Evolutionary conservation across 2,329 filamentous ascomycete species (phyloP), one percentile per base, ranked within the genome.

Genomic region (Colletotrichum higginsianum): DNA sequence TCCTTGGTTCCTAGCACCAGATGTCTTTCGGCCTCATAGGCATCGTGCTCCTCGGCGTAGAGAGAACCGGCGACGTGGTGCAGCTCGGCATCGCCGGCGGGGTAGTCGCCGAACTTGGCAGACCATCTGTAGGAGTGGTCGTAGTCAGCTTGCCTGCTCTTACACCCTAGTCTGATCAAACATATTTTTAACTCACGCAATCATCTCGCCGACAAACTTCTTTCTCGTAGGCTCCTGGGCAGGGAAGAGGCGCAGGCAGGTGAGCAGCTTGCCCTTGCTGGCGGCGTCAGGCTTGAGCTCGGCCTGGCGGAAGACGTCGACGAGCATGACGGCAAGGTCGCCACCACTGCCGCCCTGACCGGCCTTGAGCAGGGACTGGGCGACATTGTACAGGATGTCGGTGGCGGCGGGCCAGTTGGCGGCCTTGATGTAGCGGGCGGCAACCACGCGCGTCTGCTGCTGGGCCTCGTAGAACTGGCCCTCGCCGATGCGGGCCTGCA

Each of bases 391-490:
- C 75, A 99, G 89, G 75, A 98, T 93, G 76, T 98, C 94, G 80
- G 95, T 92, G 58, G 97, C 96, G 15, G 94, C 92, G 76, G 88
- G 82, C 89, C 93, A 98, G 87, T 96, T 96, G 73, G 89, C 86
- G 53, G 92, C 88, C 85, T 98, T 98, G 81, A 96, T 91, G 85
- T 99, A 97, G 69, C 97, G 95, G 49, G 94, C 93, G 73, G 95
- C 95, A 76, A 98, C 96, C 66, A 98, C 95, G 74, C 96, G 94
- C 75, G 98, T 94, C 86, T 99, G 96, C 83, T 99, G 96, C 84
- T 98, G 96, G 70, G 96, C 96, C 88, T 99, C 96, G 86, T 99
- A 99, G 88, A 91, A 98, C 81, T 96, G 92, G 78, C 95, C 96
- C 82, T 97, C 94, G 76, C 90, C 87, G 82, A 98, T 98, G 83